Conservation (phyloP, 2,329 filamentous ascomycete genomes). For the Sclerotinia borealis region DNA sequence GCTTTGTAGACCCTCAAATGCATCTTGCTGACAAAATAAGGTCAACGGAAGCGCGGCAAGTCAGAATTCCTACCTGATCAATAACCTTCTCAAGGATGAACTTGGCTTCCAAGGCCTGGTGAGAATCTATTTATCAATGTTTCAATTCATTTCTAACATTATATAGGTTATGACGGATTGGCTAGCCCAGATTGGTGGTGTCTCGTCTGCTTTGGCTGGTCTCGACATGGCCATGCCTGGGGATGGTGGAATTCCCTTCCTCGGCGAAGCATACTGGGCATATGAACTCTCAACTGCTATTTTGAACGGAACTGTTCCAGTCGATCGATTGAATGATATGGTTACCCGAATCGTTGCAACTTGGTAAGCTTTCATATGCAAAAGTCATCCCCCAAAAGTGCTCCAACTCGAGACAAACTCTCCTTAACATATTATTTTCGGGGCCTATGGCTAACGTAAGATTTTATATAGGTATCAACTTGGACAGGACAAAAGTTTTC, state of each 20-base stretch:
- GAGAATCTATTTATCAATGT: background rate
- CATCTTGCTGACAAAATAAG: background rate
- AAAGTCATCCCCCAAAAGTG: background rate
- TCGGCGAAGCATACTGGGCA: constrained; percentile 49
- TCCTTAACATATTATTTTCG: background rate
- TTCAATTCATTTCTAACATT: constrained; percentile 3
- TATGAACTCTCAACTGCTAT: constrained; percentile 48
- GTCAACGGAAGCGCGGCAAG: constrained; percentile 59
- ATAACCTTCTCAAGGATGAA: constrained; percentile 67
- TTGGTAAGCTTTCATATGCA: constrained; percentile 35
- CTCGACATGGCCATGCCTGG: constrained; percentile 68
- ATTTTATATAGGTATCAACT: constrained; percentile 39
- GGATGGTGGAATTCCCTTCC: constrained; percentile 45
- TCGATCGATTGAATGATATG: constrained; percentile 51
- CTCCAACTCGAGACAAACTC: background rate
- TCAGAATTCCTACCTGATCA: constrained; percentile 63
- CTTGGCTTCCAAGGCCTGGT: constrained; percentile 60
- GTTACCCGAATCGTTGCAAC: constrained; percentile 51
- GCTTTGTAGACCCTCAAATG: background rate
- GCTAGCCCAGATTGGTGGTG: constrained; percentile 54
- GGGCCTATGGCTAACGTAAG: background rate
- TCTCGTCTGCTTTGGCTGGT: constrained; percentile 54
- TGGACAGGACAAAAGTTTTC: constrained; percentile 53
- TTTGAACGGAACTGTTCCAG: constrained; percentile 51
- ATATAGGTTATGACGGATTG: constrained; percentile 63